phyloP scores from a whole-genome alignment of 1,284 basidiomycete genomes.

The Boletus albobrunnescens region DNA sequence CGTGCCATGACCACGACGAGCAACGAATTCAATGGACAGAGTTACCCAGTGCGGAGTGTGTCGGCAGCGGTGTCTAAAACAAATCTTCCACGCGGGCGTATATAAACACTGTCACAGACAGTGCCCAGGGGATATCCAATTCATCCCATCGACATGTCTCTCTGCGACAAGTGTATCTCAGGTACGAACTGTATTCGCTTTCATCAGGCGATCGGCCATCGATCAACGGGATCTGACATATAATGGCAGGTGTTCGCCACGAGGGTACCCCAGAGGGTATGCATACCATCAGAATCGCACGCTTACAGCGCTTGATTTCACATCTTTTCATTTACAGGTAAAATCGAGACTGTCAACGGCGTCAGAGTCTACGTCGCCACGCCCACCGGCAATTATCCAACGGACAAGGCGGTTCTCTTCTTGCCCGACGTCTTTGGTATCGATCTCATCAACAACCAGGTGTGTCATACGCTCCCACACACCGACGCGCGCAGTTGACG shows the following conservation, averaged over 20 bases:
- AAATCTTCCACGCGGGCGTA: not conserved
- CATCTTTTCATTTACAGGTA: conserved; percentile 3
- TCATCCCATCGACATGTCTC: conserved; percentile 18
- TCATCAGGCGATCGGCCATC: not conserved
- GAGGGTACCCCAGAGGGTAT: conserved; percentile 22
- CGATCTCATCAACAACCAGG: conserved; percentile 36
- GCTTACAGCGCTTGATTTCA: not conserved
- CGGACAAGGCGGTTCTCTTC: conserved; percentile 56
- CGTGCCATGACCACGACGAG: not conserved
- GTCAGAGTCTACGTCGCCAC: conserved; percentile 51
- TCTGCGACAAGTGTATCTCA: conserved; percentile 22
- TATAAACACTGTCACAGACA: conserved; percentile 12
- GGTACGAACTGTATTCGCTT: conserved; percentile 6
- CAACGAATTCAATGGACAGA: not conserved
- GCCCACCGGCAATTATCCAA: conserved; percentile 45
- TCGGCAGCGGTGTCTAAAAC: conserved; percentile 3
- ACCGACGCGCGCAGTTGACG: too few relatives aligned
- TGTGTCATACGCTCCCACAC: conserved; percentile 41
- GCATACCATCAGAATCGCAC: not conserved
- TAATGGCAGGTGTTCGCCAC: conserved; percentile 20
- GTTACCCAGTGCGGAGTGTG: not conserved
- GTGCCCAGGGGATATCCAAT: not conserved
- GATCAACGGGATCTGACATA: conserved; percentile 2
- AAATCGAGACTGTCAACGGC: conserved; percentile 40
- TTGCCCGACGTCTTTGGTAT: conserved; percentile 66